A percentile compares a stretch with the other conserved stretches of the same genome.
Evolutionary conservation across 1,284 basidiomycete genomes (phyloP).

Genomic region (Austroboletus rostrupii): DNA sequence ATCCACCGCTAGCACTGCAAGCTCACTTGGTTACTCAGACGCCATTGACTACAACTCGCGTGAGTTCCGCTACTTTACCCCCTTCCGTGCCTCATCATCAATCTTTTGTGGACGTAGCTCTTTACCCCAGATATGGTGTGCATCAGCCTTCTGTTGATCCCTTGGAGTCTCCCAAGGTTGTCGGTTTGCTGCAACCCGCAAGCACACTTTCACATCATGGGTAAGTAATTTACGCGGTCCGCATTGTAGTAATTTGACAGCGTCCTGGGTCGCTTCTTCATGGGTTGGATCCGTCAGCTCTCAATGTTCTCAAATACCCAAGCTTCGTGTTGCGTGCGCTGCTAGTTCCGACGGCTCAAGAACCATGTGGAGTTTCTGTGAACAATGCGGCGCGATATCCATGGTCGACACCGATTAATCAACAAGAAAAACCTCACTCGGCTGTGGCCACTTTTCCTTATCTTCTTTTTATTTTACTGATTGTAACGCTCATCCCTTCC

Average conservation of each 20-base stretch:
- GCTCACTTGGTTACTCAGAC: slow-evolving; percentile 44
- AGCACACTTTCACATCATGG: slow-evolving; percentile 63
- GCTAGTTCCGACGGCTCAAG: slow-evolving; percentile 56
- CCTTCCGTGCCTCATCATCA: slow-evolving; percentile 1
- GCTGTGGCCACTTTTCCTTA: slow-evolving; percentile 23
- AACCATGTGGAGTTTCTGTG: slow-evolving; percentile 83
- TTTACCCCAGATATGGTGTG: slow-evolving; percentile 60
- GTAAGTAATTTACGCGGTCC: slow-evolving; percentile 42
- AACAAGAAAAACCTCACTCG: slow-evolving; percentile 1
- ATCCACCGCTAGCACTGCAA: slow-evolving; percentile 54
- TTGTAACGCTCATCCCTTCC: slow-evolving; percentile 23
- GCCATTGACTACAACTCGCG: slow-evolving; percentile 34
- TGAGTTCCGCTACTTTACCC: slow-evolving; percentile 21
- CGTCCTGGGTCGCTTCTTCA: slow-evolving; percentile 5
- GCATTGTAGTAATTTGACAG: slow-evolving; percentile 11
- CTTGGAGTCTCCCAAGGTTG: slow-evolving; percentile 38
- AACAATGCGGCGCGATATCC: slow-evolving; percentile 81
- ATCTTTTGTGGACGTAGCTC: slow-evolving; percentile 32
- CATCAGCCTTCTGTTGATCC: slow-evolving; percentile 52
- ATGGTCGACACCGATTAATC: slow-evolving; percentile 72
- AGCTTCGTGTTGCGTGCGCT: slow-evolving; percentile 64
- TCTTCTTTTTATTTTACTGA: slow-evolving; percentile 34
- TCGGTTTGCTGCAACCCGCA: slow-evolving; percentile 70
- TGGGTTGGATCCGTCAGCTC: slow-evolving; percentile 37
- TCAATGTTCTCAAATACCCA: slow-evolving; percentile 74